These are phyloP conservation scores for Boechera stricta DNA, from an alignment of 345 rosid genomes.

Conservation along the genomic window DNA sequence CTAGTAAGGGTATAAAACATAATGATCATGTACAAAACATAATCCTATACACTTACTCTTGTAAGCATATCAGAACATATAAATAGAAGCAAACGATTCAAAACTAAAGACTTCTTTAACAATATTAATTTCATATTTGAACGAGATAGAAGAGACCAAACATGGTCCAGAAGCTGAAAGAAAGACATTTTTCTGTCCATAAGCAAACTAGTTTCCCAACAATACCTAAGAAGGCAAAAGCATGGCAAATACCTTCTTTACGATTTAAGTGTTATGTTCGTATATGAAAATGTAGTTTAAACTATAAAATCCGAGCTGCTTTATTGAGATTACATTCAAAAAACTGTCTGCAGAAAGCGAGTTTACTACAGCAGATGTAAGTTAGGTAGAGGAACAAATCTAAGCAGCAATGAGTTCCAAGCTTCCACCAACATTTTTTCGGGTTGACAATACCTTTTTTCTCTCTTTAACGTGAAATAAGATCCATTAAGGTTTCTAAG, in stretches of 20 bases:
- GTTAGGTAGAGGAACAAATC: background rate
- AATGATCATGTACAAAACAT: no score
- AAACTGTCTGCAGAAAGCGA: background rate
- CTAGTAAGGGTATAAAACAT: no score
- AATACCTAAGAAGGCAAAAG: background rate
- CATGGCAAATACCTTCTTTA: background rate
- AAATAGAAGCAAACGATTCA: no score
- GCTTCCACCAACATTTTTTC: background rate
- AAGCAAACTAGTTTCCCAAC: background rate
- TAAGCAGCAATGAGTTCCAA: background rate
- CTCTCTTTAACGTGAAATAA: background rate
- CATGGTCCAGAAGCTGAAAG: background rate
- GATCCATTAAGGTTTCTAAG: background rate
- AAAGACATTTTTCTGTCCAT: background rate
- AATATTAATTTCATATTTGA: background rate
- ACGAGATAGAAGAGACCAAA: no score
- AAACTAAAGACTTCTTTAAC: background rate
- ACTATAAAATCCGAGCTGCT: no score
- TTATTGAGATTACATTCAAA: no score
- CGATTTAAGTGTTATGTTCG: no score
- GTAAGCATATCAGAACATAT: no score
- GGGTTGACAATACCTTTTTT: background rate
- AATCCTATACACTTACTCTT: no score
- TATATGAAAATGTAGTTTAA: no score
- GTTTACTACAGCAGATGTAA: background rate